Evolutionary conservation across 352 stramenopile species (phyloP), one percentile per base, ranked within the genome.

Genomic region (Globisporangium yorkense): DNA sequence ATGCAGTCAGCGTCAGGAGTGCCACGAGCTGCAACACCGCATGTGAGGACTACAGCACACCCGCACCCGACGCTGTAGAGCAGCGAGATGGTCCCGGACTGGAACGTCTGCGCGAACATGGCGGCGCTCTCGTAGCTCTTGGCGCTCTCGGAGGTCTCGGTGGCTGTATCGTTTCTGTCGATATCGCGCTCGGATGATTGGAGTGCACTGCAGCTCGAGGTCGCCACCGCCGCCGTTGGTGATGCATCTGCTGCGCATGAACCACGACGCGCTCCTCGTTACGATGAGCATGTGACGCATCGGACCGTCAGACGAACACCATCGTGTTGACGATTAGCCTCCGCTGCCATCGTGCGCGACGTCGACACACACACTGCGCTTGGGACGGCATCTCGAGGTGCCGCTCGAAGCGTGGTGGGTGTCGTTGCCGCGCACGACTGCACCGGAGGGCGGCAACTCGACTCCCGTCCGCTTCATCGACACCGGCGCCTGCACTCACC

Each of bases 51-150:
- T 27, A 52, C 37, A 31, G 60, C 4, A 50, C 2, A 47, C 13
- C 70, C 72, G 50, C 59, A 86, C 76, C 74, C 76, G 63, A 87
- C 53, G 65, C 76, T 87, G 65, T 80, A 87, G 60, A 87, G 65
- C 49, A 84, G 54, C 54, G 76, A 87, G 60, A 87, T 71, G 61
- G 79, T 68, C 24, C 74, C 76, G 15, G 72, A 67, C 51, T 87
- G 74, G 52, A 71, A 87, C 37, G 53, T 51, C 58, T 80, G 67
- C 10, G 59, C 70, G 56, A 87, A 84, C 74, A 84, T 84, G 54
- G 12, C 2, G 9, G 12, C 2, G 9, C 5, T 7, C 41, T 47
- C 9, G 33, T 6, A 37, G 6, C 33, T 37, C 33, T 37, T 10
- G 33, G 33, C 6, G 5, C 6, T 37, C 33, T 37, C 9, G 33